Base-by-base conservation (phyloP, 2,329 filamentous ascomycete species). In the Trichoderma atroviride region DNA sequence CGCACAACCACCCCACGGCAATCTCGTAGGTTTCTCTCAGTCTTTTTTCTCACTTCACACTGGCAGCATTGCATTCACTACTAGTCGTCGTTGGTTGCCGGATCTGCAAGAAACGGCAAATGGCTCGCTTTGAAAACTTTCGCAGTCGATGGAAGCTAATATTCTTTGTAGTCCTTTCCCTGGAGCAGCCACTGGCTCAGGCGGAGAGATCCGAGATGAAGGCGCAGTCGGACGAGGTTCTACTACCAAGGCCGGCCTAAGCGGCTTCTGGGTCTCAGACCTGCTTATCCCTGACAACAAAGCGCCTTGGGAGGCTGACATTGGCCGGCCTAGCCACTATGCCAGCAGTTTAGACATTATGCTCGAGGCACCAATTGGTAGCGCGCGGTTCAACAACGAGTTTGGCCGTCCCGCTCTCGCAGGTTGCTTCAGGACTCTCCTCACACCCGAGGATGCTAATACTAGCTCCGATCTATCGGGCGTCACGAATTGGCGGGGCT, bases 311-410 rank as follows among this genome's bases (percentile, higher is more conserved):
- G 96, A 99, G 79, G 83, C 92, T 37, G 92, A 97, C 76, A 87
- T 97, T 68, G 96, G 96, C 61, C 94, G 92, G 77, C 96, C 96
- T 5, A 87, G 89, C 56, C 96, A 99, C 81, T 96, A 97, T 76
- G 94, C 96, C 24, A 97, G 93, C 82, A 94, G 92, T 81, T 83
- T 97, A 47, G 94, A 98, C 78, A 98, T 99, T 74, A 98, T 99
- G 95, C 85, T 98, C 13, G 95, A 99, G 79, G 96, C 94, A 0
- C 96, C 96, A 0, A 96, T 99, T 74, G 96, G 96, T 43, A 96
- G 92, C 75, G 96, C 96, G 62, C 89, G 93, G 24, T 98, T 97
- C 85, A 98, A 98, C 84, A 99, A 99, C 77, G 96, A 97, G 77
- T 99, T 98, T 76, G 96, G 96, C 31, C 88, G 96, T 47, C 95